Conservation (phyloP, 2,329 filamentous ascomycete species). For the Akanthomyces dipterigenus region DNA sequence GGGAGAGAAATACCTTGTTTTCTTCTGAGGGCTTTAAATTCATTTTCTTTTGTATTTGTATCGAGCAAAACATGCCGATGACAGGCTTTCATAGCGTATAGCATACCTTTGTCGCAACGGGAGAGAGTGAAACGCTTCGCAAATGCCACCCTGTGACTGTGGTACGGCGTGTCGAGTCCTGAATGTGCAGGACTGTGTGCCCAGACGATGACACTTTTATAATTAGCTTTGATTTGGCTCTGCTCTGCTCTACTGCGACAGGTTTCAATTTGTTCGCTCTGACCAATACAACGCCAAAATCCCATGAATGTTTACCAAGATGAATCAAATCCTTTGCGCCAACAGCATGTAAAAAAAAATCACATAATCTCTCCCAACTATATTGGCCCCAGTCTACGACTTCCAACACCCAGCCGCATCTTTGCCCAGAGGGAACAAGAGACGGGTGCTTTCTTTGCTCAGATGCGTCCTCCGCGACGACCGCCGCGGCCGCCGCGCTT, state of each 20-base stretch:
- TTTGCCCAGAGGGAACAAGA: not conserved
- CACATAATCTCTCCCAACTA: not conserved
- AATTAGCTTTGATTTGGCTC: not conserved
- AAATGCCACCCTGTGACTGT: conserved; percentile 8
- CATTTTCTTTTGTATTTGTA: conserved; percentile 18
- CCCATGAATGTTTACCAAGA: not conserved
- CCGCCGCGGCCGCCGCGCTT: conserved; percentile 17
- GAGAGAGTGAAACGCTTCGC: conserved; percentile 12
- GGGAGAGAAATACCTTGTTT: not conserved
- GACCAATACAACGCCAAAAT: conserved; percentile 2
- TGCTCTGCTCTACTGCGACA: not conserved
- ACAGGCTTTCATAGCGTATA: conserved; percentile 20
- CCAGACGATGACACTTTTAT: not conserved
- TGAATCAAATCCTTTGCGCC: not conserved
- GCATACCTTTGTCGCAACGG: conserved; percentile 17
- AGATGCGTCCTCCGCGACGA: conserved; percentile 9
- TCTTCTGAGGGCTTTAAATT: conserved; percentile 18
- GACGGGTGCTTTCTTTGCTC: not conserved
- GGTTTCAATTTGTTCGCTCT: not conserved
- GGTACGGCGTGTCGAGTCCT: no score
- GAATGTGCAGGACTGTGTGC: not conserved
- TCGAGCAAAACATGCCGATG: conserved; percentile 15
- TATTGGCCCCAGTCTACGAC: not conserved
- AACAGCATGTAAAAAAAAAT: not conserved
- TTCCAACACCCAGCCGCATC: not conserved